Conservation (phyloP, 1,284 basidiomycete species). For the Heterobasidion parviporum region DNA sequence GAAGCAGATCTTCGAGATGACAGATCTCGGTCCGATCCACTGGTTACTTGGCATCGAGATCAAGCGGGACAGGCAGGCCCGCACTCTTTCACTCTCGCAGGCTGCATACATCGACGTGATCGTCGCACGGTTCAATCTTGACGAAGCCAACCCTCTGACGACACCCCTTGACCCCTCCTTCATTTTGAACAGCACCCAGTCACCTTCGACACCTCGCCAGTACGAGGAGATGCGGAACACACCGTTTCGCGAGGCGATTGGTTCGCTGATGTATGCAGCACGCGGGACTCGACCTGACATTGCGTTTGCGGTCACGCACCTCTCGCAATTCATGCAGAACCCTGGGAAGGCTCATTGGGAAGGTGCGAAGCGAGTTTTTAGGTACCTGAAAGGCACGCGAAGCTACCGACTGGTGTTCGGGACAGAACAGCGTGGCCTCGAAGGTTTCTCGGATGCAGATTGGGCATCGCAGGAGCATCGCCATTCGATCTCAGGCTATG, state of each 20-base stretch:
- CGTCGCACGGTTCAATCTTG: conserved; percentile 16
- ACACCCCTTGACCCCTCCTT: conserved; percentile 18
- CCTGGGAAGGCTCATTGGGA: conserved; percentile 12
- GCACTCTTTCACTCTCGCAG: too few species aligned
- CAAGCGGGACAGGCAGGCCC: too few species aligned
- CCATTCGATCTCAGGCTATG: conserved; percentile 13
- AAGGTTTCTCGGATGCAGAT: conserved; percentile 22
- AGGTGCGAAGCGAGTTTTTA: conserved; percentile 13
- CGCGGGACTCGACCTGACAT: conserved; percentile 15
- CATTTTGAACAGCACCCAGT: conserved; percentile 1
- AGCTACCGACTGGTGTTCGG: neutral
- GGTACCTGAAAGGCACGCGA: conserved; percentile 12
- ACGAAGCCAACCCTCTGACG: conserved; percentile 16
- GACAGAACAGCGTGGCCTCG: conserved; percentile 4
- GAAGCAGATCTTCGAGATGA: too few species aligned
- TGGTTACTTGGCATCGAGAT: too few species aligned
- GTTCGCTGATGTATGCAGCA: conserved; percentile 13
- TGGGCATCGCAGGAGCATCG: conserved; percentile 16
- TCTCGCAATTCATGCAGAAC: conserved; percentile 11
- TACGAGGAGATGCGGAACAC: conserved; percentile 12
- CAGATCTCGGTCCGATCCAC: too few species aligned
- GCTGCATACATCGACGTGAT: conserved; percentile 17
- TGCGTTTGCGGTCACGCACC: conserved; percentile 12
- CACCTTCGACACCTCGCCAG: neutral
- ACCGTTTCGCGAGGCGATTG: conserved; percentile 12